Percentiles rank a stretch among this genome's conserved stretches.
Conservation (phyloP, 176 grass and related monocot genomes). For the Oryza meyeriana region DNA sequence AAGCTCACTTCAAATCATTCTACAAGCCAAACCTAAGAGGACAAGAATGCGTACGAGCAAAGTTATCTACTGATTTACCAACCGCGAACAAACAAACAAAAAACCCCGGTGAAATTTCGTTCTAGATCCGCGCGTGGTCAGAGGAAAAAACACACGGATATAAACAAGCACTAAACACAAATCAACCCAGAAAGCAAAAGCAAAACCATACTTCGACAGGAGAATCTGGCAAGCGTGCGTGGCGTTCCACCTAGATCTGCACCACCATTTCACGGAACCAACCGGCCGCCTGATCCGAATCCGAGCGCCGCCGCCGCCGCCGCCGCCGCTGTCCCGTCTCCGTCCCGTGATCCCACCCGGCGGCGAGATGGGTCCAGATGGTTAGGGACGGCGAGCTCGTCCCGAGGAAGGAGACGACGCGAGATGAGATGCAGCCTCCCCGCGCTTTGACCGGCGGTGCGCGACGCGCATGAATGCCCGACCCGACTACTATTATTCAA, state of each 20-base stretch:
- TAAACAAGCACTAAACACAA: too few species aligned
- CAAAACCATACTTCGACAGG: not conserved
- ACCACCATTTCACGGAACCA: not conserved
- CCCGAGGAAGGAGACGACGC: too few species aligned
- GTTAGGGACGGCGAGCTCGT: too few species aligned
- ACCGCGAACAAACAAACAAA: not conserved
- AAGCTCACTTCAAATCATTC: not conserved
- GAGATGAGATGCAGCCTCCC: too few species aligned
- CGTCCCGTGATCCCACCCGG: too few species aligned
- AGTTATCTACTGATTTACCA: not conserved
- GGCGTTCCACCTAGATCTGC: slow-evolving; percentile 34
- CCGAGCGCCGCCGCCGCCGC: too few species aligned
- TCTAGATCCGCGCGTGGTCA: not conserved
- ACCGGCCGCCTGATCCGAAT: not conserved
- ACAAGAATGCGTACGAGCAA: not conserved
- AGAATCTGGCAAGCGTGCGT: not conserved
- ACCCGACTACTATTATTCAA: not conserved
- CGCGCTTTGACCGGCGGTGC: too few species aligned
- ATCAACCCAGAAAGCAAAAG: not conserved
- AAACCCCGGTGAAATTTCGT: not conserved
- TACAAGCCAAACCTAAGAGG: not conserved
- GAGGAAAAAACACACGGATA: not conserved
- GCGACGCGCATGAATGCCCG: too few species aligned
- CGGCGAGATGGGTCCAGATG: not conserved
- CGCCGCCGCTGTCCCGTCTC: not conserved